Conservation (phyloP, 2,329 filamentous ascomycete genomes). For the Aspergillus sclerotialis region DNA sequence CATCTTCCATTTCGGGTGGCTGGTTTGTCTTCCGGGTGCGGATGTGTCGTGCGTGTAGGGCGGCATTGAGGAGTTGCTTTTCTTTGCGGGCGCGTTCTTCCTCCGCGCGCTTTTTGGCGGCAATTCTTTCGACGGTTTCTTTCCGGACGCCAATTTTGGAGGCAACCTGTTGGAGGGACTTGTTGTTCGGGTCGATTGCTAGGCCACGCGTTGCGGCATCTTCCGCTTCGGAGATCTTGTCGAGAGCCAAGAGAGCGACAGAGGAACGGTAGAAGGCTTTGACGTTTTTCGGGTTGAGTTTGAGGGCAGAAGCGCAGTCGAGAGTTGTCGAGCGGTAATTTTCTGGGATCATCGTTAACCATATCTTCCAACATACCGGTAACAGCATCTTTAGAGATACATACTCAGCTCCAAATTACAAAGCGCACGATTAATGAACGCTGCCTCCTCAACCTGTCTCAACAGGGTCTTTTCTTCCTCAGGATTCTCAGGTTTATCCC, state of each 20-base stretch:
- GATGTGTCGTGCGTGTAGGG: slow-evolving; percentile 65
- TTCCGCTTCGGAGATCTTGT: slow-evolving; percentile 70
- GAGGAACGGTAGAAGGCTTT: slow-evolving; percentile 89
- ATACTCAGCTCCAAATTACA: slow-evolving; percentile 77
- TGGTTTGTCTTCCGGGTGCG: slow-evolving; percentile 58
- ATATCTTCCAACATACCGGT: slow-evolving; percentile 12
- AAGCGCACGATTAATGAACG: slow-evolving; percentile 80
- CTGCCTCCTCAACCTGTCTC: slow-evolving; percentile 61
- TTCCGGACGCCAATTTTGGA: slow-evolving; percentile 58
- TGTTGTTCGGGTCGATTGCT: slow-evolving; percentile 63
- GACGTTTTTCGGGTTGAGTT: slow-evolving; percentile 70
- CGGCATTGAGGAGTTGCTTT: slow-evolving; percentile 55
- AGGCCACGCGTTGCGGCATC: slow-evolving; percentile 72
- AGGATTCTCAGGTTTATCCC: slow-evolving; percentile 45
- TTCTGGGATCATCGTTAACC: slow-evolving; percentile 44
- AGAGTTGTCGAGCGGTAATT: slow-evolving; percentile 84
- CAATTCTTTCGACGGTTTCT: slow-evolving; percentile 48
- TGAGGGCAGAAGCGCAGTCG: slow-evolving; percentile 74
- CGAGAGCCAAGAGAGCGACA: slow-evolving; percentile 68
- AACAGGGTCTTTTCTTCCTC: slow-evolving; percentile 58
- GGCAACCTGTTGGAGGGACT: slow-evolving; percentile 55
- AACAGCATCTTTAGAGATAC: slow-evolving; percentile 12
- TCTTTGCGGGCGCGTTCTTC: slow-evolving; percentile 44
- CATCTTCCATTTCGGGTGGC: slow-evolving; percentile 84
- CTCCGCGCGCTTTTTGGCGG: slow-evolving; percentile 49